A percentile compares a stretch with the other conserved stretches of the same genome.
Conservation (phyloP, 495 filamentous ascomycete species). For the Penicillium mononematosum region DNA sequence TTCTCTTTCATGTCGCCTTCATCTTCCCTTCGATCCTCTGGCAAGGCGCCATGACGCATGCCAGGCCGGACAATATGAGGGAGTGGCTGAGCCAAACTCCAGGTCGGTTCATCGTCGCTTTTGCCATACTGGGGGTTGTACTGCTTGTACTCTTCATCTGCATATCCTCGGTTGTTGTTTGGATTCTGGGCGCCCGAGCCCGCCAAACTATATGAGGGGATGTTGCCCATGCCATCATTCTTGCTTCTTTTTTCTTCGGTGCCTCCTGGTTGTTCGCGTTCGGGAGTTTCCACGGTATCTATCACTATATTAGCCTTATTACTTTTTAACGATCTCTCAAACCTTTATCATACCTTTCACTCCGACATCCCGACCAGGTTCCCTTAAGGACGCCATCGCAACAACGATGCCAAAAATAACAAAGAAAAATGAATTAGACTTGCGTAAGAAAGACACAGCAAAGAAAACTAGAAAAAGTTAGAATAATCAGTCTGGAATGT, state of each 20-base stretch:
- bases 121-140: constrained; percentile 11
- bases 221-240: constrained; percentile 13
- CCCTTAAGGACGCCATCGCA: not conserved
- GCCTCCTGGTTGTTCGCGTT: constrained; percentile 13
- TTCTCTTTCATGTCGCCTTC: not conserved
- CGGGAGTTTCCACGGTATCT: constrained; percentile 12
- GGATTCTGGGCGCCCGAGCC: constrained; percentile 13
- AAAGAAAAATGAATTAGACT: not conserved
- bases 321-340: not conserved
- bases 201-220: constrained; percentile 17
- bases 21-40: constrained; percentile 14
- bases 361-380: not conserved
- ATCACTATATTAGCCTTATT: not conserved
- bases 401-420: not conserved
- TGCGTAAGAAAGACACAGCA: too few relatives aligned
- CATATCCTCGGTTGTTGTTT: constrained; percentile 4
- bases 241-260: constrained; percentile 21
- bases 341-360: constrained; percentile 3
- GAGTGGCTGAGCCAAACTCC: constrained; percentile 11
- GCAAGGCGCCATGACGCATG: constrained; percentile 18
- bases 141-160: constrained; percentile 3
- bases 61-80: constrained; percentile 17
- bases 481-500: not conserved
- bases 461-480: not conserved
- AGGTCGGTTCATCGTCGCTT: constrained; percentile 4